Evolutionary conservation across 495 filamentous ascomycete species (phyloP).

Genomic region (Penicillium macrosclerotiorum): DNA sequence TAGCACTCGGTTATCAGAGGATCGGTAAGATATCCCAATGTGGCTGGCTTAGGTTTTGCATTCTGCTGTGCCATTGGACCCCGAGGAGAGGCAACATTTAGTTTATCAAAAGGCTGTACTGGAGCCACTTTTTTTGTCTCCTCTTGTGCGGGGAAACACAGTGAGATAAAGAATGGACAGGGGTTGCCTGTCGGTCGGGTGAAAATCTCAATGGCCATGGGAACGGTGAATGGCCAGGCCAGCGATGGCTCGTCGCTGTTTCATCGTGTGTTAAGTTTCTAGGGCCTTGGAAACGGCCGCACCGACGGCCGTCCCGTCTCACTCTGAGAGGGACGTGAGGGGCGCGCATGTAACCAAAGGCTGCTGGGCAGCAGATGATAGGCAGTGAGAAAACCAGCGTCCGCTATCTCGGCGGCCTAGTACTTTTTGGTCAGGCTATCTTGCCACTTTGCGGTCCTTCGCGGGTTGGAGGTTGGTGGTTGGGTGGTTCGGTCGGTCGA

Average conservation of each 20-base stretch:
- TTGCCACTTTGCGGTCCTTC: too few species aligned
- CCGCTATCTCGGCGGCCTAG: conserved; percentile 10
- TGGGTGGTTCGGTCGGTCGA: too few species aligned
- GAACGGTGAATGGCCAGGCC: neutral
- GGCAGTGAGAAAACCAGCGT: conserved; percentile 2
- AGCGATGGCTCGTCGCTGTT: neutral
- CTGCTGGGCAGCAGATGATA: conserved; percentile 7
- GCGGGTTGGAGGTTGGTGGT: conserved; percentile 10
- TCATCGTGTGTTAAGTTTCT: neutral
- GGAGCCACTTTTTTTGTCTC: neutral
- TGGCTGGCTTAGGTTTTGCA: conserved; percentile 11
- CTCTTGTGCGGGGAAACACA: conserved; percentile 10
- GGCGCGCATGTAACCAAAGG: conserved; percentile 16
- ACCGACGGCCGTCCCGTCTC: conserved; percentile 19
- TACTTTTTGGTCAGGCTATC: conserved; percentile 6
- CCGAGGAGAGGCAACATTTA: neutral
- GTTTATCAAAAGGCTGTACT: conserved; percentile 10
- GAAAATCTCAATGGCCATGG: conserved; percentile 1
- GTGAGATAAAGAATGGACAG: neutral
- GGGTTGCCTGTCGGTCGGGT: conserved; percentile 5
- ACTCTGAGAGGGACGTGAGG: neutral
- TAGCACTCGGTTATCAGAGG: conserved; percentile 4
- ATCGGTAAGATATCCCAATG: conserved; percentile 1
- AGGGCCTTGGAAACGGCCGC: conserved; percentile 3
- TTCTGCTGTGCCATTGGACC: conserved; percentile 9